Conservation (phyloP, 2,329 filamentous ascomycete genomes). For the Phyllosticta ampelicida region DNA sequence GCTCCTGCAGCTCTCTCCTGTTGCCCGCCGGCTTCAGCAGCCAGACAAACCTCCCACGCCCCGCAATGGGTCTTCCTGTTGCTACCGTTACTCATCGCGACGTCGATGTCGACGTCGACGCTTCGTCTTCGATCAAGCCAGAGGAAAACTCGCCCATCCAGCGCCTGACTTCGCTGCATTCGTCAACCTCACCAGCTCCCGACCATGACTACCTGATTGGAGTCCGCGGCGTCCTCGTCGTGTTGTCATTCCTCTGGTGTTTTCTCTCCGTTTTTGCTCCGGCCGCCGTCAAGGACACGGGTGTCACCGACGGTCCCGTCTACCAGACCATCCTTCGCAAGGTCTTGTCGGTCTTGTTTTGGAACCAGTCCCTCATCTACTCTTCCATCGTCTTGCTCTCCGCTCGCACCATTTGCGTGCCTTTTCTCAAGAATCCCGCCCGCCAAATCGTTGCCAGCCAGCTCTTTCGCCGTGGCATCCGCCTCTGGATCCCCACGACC, state of each 20-base stretch:
- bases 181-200: conserved; percentile 8
- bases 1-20: background rate
- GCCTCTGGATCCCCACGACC: conserved; percentile 33
- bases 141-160: background rate
- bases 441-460: conserved; percentile 28
- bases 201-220: conserved; percentile 30
- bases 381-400: conserved; percentile 37
- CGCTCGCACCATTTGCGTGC: conserved; percentile 32
- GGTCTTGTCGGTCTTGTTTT: conserved; percentile 35
- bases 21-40: background rate
- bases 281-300: conserved; percentile 24
- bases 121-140: background rate
- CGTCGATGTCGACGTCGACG: background rate
- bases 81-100: background rate
- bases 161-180: conserved; percentile 6
- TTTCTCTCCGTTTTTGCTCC: conserved; percentile 38
- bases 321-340: conserved; percentile 35
- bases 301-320: conserved; percentile 25
- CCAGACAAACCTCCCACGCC: background rate
- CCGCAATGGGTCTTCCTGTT: conserved; percentile 3
- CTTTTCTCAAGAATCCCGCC: conserved; percentile 30
- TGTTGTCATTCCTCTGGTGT: conserved; percentile 35
- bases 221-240: conserved; percentile 34
- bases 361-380: conserved; percentile 37
- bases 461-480: conserved; percentile 32